Base-by-base conservation (phyloP, 768 basidiomycete species). In the Suillus discolor region DNA sequence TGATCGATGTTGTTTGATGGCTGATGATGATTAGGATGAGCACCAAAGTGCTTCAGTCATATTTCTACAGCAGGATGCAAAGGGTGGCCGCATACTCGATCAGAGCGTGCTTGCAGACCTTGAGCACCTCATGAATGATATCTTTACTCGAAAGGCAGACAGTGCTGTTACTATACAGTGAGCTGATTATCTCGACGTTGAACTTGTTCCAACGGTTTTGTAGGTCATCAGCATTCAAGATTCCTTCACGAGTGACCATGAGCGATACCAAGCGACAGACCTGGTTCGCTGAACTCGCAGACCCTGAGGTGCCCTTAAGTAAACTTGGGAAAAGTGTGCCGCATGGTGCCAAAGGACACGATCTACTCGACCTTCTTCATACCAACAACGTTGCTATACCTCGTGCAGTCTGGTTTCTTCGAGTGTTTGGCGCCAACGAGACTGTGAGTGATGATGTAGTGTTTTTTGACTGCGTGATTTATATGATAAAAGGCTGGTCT, bases 371-470 rank as follows among this genome's bases (percentile, higher is more conserved):
- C 66, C 79, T 94, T 51, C 77, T 96, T 38, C 91, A 94, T 63
- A 81, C 83, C 7, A 88, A 93, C 62, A 85, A 89, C 64, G 90
- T 95, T 34, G 90, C 89, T 7, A 90, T 93, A 41, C 83, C 90
- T 2, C 84, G 94, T 54, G 94, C 94, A 4, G 87, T 94, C 8
- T 96, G 94, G 94, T 92, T 94, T 73, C 80, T 95, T 34, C 85
- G 93, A 23, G 92, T 94, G 4, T 87, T 94, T 70, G 94, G 94
- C 31, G 92, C 90, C 23, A 94, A 94, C 70, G 94, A 96, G 77
- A 92, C 91, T 59, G 92, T 93, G 72, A 55, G 79, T 66, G 9
- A 28, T 25, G 42, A n/a, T 65, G 54, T 39, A 53, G 62, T 28
- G 1, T 66, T 2, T 11, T 60, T 54, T 28, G n/a, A 28, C n/a